A percentile compares a stretch with the other conserved stretches of the same genome.
phyloP scores from a whole-genome alignment of 1,139 yeast species.

The Taphrina wiesneri region DNA sequence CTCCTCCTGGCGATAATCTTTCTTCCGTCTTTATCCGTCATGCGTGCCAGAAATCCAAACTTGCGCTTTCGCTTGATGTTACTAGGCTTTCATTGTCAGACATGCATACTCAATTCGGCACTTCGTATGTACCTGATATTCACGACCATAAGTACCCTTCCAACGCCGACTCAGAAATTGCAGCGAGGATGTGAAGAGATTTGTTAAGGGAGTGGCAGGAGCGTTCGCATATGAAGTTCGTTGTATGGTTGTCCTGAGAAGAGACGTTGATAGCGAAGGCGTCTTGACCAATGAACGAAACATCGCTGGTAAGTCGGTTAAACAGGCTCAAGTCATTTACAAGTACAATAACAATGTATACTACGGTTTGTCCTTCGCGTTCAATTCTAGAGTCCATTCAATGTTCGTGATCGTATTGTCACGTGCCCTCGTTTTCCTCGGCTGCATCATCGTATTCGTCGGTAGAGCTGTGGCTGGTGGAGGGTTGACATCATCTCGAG shows the following conservation, averaged over 20 bases:
- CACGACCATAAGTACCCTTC: constrained; percentile 25
- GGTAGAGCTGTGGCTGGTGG: neutral
- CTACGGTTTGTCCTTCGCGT: neutral
- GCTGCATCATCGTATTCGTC: neutral
- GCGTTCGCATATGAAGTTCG: neutral
- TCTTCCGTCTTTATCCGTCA: constrained; percentile 74
- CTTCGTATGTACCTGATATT: constrained; percentile 15
- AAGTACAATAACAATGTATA: neutral
- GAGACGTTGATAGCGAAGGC: constrained; percentile 1
- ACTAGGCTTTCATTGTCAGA: constrained; percentile 55
- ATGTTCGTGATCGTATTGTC: neutral
- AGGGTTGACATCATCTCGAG: neutral
- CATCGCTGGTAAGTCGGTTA: too few relatives aligned
- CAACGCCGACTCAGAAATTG: constrained; percentile 11
- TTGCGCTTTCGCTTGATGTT: constrained; percentile 87
- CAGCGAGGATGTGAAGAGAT: neutral
- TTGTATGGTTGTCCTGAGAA: neutral
- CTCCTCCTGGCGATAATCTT: constrained; percentile 75
- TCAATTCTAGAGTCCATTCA: neutral
- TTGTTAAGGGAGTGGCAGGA: neutral
- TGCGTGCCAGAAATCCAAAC: constrained; percentile 87
- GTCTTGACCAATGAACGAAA: neutral
- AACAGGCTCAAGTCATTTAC: too few relatives aligned
- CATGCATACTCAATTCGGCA: neutral
- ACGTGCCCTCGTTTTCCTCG: neutral